Evolutionary conservation across 495 filamentous ascomycete species (phyloP).

Genomic region (Trichoderma asperelloides): DNA sequence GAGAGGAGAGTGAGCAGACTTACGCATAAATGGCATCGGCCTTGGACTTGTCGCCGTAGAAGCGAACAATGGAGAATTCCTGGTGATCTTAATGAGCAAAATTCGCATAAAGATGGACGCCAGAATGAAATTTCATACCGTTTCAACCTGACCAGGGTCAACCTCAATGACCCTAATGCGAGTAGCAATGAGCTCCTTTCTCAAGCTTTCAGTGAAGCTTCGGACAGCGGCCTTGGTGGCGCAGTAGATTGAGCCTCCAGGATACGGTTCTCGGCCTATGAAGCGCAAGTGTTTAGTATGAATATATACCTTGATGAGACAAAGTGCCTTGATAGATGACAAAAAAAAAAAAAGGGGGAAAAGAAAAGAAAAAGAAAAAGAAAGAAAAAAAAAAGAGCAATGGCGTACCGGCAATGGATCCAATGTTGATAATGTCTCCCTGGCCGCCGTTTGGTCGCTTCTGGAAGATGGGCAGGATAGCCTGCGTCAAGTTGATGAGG

Average conservation of each 20-base stretch:
- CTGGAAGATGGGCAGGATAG: constrained; percentile 76
- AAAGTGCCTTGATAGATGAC: no score
- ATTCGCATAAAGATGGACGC: not conserved
- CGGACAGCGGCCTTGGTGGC: constrained; percentile 90
- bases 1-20: constrained; percentile 24
- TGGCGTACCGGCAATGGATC: constrained; percentile 64
- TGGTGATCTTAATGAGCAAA: constrained; percentile 18
- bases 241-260: constrained; percentile 91
- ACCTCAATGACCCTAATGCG: constrained; percentile 85
- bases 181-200: constrained; percentile 81
- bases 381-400: not conserved
- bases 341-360: not conserved
- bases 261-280: constrained; percentile 70
- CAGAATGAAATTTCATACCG: constrained; percentile 39
- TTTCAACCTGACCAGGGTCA: constrained; percentile 96
- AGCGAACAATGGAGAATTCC: constrained; percentile 93
- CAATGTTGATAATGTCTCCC: constrained; percentile 96
- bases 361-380: not conserved
- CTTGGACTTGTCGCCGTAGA: constrained; percentile 85
- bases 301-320: no score
- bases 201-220: constrained; percentile 78
- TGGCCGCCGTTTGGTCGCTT: constrained; percentile 65
- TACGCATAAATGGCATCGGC: constrained; percentile 94
- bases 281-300: not conserved
- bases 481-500: constrained; percentile 95